A percentile compares a stretch with the other conserved stretches of the same genome.
Conservation (phyloP, 2,329 filamentous ascomycete species). For the Exophiala xenobiotica region DNA sequence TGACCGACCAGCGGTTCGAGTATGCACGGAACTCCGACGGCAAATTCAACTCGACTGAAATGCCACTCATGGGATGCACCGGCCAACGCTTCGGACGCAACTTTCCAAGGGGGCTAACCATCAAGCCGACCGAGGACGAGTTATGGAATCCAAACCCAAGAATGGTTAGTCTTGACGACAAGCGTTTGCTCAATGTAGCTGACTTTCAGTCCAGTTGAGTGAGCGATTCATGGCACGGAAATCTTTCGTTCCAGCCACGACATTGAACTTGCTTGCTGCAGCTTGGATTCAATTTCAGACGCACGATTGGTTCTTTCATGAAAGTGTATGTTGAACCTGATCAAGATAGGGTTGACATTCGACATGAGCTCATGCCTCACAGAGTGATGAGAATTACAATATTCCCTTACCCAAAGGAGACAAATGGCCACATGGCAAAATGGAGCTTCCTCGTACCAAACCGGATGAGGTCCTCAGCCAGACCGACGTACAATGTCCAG, state of each 20-base stretch:
- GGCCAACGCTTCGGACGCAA: conserved; percentile 50
- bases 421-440: conserved; percentile 37
- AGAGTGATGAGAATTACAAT: conserved; percentile 35
- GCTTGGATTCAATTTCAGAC: conserved; percentile 54
- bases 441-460: conserved; percentile 38
- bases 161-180: conserved; percentile 37
- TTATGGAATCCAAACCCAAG: conserved; percentile 47
- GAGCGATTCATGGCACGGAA: conserved; percentile 44
- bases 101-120: conserved; percentile 39
- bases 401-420: conserved; percentile 40
- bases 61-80: conserved; percentile 47
- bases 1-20: conserved; percentile 12
- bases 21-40: conserved; percentile 46
- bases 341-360: neutral
- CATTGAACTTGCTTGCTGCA: conserved; percentile 48
- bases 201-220: conserved; percentile 4
- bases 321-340: conserved; percentile 2
- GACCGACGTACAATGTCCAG: conserved; percentile 41
- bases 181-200: too few relatives aligned
- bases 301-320: conserved; percentile 40
- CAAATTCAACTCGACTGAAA: conserved; percentile 43
- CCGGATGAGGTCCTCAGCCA: conserved; percentile 36
- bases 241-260: conserved; percentile 48
- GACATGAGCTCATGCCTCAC: conserved; percentile 34
- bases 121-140: conserved; percentile 43